Percentiles rank a stretch among this genome's conserved stretches.
These are phyloP conservation scores for Leishmania gerbilli DNA, from an alignment of 208 protist species.

Conservation along the genomic window DNA sequence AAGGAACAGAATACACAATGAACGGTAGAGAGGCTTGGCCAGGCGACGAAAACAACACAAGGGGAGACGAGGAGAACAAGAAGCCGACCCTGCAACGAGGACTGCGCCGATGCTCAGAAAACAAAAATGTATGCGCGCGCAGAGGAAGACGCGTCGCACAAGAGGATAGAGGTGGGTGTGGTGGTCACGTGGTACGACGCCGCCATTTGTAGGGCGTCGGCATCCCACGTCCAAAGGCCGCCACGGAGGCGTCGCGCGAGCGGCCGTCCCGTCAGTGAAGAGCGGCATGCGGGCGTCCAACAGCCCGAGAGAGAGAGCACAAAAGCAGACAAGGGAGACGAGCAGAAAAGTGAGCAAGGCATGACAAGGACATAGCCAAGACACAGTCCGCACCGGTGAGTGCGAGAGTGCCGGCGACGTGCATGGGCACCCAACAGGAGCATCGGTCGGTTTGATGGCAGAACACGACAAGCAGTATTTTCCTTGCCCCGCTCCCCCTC, in stretches of 20 bases:
- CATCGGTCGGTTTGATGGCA: neutral
- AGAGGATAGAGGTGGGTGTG: neutral
- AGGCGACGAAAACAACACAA: neutral
- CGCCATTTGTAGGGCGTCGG: too few relatives aligned
- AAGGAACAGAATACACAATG: neutral
- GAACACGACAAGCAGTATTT: neutral
- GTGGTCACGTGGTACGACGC: too few relatives aligned
- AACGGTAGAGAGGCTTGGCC: neutral
- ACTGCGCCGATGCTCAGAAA: neutral
- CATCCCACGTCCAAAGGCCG: too few relatives aligned
- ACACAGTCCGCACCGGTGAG: neutral
- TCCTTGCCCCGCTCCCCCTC: too few relatives aligned
- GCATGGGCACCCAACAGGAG: neutral
- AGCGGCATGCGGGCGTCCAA: neutral
- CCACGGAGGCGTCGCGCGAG: too few relatives aligned
- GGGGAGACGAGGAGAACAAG: neutral
- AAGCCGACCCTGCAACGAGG: neutral
- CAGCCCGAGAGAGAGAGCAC: neutral
- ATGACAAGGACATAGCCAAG: neutral
- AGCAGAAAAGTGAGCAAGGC: neutral
- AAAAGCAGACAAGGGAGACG: neutral
- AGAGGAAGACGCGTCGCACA: neutral
- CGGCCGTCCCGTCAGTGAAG: neutral
- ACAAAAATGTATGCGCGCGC: neutral
- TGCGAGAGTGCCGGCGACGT: neutral